Base-by-base conservation (phyloP, 106 monocot genomes). In the Dendrobium chrysotoxum region DNA sequence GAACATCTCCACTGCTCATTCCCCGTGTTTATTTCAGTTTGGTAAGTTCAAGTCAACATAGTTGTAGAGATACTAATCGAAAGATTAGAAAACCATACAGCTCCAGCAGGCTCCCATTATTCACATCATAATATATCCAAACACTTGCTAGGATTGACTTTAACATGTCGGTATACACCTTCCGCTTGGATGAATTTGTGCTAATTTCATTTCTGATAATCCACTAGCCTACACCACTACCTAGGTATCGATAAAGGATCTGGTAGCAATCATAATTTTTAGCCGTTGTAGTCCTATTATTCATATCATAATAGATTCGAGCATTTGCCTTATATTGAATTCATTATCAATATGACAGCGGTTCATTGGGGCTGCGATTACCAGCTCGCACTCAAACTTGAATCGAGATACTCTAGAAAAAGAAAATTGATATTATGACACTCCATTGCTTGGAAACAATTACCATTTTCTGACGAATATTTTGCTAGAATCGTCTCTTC, bases 401-500 rank as follows among this genome's bases (percentile, higher is more conserved):
- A 9, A 50, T 50, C 50, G 3, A 50, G 20, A 73, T 35, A 12
- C 11, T n/a, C 20, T 9, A 26, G 38, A n/a, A 40, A 73, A 40
- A 40, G 0, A 41, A n/a, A 20, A 11, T 42, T 42, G 40, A 74
- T 39, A 41, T 73, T 40, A 40, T 30, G 20, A 20, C 40, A 73
- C 13, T 15, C 70, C 4, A 70, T 7, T 20, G 25, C 13, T 70
- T 4, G 0, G 73, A 40, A 73, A 73, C 17, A 40, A 73, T 73
- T 40, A 73, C 73, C 73, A 40, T 30, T 68, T 70, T 4, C 70
- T 31, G 28, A 31, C 21, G n/a, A 74, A 74, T 41, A 55, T 86
- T 77, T 77, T 80, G 64, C 88, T 86, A 88, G 79, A 92, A 95
- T 11, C 94, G 88, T 67, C 98, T 90, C 84, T 95, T 93, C 85